Percentiles rank a stretch among this genome's conserved stretches.
These are phyloP conservation scores for Vitis hybrid DNA, from an alignment of 177 flowering plant genomes.

Conservation along the genomic window DNA sequence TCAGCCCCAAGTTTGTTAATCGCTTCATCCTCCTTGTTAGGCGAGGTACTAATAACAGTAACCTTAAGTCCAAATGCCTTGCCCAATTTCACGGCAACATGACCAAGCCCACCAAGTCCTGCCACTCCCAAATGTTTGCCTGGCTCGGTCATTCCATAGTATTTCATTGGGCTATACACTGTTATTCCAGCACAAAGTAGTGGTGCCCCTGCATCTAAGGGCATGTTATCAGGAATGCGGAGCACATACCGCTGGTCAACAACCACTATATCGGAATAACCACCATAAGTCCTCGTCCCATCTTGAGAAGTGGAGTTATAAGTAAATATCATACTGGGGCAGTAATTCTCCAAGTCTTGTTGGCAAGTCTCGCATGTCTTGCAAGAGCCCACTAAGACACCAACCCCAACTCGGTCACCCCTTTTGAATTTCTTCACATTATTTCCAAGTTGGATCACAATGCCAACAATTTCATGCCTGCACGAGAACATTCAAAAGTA, in stretches of 20 bases:
- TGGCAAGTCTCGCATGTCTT: conserved; percentile 33
- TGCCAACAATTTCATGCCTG: conserved; percentile 46
- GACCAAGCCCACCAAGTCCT: conserved; percentile 49
- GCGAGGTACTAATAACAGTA: conserved; percentile 43
- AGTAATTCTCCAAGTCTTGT: conserved; percentile 38
- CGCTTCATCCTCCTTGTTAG: conserved; percentile 34
- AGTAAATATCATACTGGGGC: conserved; percentile 22
- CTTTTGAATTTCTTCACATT: conserved; percentile 33
- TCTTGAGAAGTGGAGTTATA: conserved; percentile 26
- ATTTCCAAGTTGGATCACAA: conserved; percentile 28
- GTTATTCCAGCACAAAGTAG: conserved; percentile 50
- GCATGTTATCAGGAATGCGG: conserved; percentile 35
- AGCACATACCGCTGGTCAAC: conserved; percentile 40
- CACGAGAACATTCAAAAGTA: neutral
- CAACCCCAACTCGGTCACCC: conserved; percentile 39
- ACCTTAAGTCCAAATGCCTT: conserved; percentile 49
- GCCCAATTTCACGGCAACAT: conserved; percentile 38
- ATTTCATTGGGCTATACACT: conserved; percentile 52
- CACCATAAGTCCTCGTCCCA: conserved; percentile 39
- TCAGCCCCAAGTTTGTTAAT: conserved; percentile 38
- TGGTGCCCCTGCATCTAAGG: conserved; percentile 41
- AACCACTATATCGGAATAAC: conserved; percentile 40
- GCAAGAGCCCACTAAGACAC: conserved; percentile 33
- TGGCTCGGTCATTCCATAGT: conserved; percentile 42
- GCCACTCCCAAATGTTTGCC: conserved; percentile 47